Evolutionary conservation across 768 basidiomycete genomes (phyloP), one percentile per base, ranked within the genome.

Genomic region (Termitomyces sp.): DNA sequence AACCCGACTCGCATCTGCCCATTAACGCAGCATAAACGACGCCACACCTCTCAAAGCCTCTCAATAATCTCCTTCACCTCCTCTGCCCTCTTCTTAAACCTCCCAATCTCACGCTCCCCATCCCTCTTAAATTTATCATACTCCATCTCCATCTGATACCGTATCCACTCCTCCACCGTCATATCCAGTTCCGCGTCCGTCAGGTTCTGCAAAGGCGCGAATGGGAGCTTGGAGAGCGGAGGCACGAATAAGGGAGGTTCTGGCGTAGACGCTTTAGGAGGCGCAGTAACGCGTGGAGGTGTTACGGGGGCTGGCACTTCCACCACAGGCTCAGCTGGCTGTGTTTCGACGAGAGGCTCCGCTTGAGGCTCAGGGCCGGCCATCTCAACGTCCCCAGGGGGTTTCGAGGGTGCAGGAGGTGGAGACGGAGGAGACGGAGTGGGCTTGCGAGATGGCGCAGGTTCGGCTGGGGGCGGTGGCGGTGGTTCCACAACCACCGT

Each of bases 81-180:
- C 62, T 78, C 76, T n/a, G 78, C 78, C 55, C 66, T 70, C 62
- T 73, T 73, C 68, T 74, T 77, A 60, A 79, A 79, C 66, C 75
- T 70, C 57, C 70, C 71, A 63, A 81, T 59, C 65, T 79, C 78
- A 57, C 78, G 67, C 65, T 79, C 78, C n/a, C 79, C 78, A 59
- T 81, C 79, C 56, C 79, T 67, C 53, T 73, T 73, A 58, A 81
- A 78, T 60, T 79, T 83, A 64, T 88, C 85, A 65, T 84, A 86
- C 72, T 92, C 82, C 50, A 84, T 72, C 64, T 80, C 80, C 71
- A 92, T 89, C 74, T 94, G 91, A 65, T 85, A 83, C 58, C 88
- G 79, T 60, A 94, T 86, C 84, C 91, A 91, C 68, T 94, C 85
- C 68, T 94, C 92, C 52, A 95, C 81, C 0, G 91, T 90, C 90